Evolutionary conservation across 176 grass and related monocot genomes (phyloP).

Genomic region (Musa troglodytarum): DNA sequence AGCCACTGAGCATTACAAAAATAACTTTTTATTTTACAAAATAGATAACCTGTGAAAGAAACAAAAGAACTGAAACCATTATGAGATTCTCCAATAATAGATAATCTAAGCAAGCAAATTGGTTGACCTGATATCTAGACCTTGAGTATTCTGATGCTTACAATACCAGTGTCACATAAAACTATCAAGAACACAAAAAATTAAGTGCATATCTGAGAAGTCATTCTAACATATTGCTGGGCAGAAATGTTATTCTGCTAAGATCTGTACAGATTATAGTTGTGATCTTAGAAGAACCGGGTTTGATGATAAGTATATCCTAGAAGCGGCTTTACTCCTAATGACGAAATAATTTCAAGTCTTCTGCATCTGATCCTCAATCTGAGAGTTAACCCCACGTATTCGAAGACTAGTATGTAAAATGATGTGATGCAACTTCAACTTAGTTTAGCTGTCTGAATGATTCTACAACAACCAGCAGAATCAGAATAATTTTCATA

Average conservation of each 20-base stretch:
- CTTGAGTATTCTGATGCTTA: not conserved
- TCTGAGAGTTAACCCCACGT: not conserved
- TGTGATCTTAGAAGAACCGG: too few relatives aligned
- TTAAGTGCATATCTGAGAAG: not conserved
- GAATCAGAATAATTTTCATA: too few relatives aligned
- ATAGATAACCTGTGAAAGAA: too few relatives aligned
- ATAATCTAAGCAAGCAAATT: too few relatives aligned
- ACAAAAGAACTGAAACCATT: too few relatives aligned
- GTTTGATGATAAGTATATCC: too few relatives aligned
- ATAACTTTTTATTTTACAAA: too few relatives aligned
- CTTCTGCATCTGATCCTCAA: not conserved
- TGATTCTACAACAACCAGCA: not conserved
- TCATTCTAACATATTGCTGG: not conserved
- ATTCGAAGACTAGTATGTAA: not conserved
- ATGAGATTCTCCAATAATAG: too few relatives aligned
- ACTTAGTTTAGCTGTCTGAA: not conserved
- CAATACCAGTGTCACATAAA: not conserved
- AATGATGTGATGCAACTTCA: not conserved
- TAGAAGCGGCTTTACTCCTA: not conserved
- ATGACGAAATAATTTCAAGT: not conserved
- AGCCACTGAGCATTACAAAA: too few relatives aligned
- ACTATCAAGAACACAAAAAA: not conserved
- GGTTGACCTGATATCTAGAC: too few relatives aligned
- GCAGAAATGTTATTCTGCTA: too few relatives aligned
- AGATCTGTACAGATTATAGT: too few relatives aligned